Conservation (phyloP, 257 asterid species). For the Thymus quinquecostatus region DNA sequence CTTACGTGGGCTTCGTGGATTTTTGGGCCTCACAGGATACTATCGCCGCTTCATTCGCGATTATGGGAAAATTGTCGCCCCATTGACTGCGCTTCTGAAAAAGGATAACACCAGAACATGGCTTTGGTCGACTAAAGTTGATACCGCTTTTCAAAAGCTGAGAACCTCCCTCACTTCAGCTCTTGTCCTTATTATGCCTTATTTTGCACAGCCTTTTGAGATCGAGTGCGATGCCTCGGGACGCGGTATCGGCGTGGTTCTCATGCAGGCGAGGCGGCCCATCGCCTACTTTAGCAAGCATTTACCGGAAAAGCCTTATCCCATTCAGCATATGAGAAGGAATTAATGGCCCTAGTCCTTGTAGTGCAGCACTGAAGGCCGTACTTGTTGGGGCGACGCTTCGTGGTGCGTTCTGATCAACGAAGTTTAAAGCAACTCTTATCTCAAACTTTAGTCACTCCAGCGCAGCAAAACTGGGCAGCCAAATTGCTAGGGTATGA, state of each 20-base stretch:
- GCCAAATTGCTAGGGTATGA: background rate
- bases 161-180: too few species aligned
- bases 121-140: background rate
- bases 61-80: background rate
- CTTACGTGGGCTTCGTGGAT: background rate
- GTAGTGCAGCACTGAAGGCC: too few species aligned
- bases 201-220: background rate
- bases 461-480: background rate
- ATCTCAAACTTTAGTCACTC: background rate
- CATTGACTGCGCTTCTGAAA: background rate
- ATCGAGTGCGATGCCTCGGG: background rate
- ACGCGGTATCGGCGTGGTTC: background rate
- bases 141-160: too few species aligned
- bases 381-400: too few species aligned
- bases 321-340: background rate
- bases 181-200: background rate
- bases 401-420: too few species aligned
- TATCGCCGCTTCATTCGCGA: background rate
- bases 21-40: background rate
- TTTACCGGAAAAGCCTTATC: background rate
- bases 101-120: background rate
- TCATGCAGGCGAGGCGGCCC: background rate
- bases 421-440: background rate
- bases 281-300: background rate
- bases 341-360: background rate